Evolutionary conservation across 2,329 filamentous ascomycete genomes (phyloP).

Genomic region (Diaporthe citri): DNA sequence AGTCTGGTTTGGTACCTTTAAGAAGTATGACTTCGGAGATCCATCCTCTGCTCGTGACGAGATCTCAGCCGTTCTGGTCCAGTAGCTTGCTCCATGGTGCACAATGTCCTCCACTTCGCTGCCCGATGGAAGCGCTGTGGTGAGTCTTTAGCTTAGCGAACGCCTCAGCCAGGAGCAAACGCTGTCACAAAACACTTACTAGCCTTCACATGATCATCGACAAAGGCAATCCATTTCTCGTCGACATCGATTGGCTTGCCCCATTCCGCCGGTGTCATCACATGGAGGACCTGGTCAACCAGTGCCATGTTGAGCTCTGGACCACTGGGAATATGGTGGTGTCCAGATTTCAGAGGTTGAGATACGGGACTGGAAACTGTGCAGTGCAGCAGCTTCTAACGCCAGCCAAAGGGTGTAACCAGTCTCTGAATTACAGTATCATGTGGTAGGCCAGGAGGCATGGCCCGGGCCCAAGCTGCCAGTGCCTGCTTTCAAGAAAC

Average conservation of each 20-base stretch:
- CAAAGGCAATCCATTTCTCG: slow-evolving; percentile 15
- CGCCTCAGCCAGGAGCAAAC: neutral
- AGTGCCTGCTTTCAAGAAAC: too few species aligned
- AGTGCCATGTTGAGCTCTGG: slow-evolving; percentile 1
- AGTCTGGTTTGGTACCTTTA: neutral
- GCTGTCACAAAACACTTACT: neutral
- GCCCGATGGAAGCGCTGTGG: slow-evolving; percentile 1
- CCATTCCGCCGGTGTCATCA: slow-evolving; percentile 20
- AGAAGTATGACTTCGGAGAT: slow-evolving; percentile 11
- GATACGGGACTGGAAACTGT: neutral
- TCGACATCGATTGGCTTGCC: slow-evolving; percentile 12
- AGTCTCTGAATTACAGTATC: too few species aligned
- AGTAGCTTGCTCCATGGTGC: slow-evolving; percentile 5
- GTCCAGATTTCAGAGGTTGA: neutral
- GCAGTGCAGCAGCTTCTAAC: neutral
- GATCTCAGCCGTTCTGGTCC: slow-evolving; percentile 24
- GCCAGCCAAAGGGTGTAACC: too few species aligned
- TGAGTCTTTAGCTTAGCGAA: neutral
- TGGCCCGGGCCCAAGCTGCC: too few species aligned
- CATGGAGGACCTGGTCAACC: slow-evolving; percentile 18
- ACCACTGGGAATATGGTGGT: neutral
- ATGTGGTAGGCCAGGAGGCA: too few species aligned
- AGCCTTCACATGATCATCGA: slow-evolving; percentile 2
- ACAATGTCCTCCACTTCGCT: neutral
- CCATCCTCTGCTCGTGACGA: neutral